Percentiles rank a stretch among this genome's conserved stretches.
phyloP scores from a whole-genome alignment of 106 monocot genomes.

The Dioscorea zingiberensis region DNA sequence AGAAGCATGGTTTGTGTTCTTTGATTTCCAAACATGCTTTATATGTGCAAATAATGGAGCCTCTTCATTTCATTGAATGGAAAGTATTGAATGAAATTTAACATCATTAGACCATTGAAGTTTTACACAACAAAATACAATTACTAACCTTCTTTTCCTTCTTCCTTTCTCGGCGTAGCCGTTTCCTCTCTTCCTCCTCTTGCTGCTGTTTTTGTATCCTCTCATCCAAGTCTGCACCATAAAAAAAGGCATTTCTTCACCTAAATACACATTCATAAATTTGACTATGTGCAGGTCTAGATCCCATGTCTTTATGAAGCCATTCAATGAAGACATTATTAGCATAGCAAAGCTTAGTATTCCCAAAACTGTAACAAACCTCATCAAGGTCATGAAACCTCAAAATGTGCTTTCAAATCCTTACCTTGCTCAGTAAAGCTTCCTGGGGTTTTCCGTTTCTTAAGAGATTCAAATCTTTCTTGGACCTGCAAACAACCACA shows the following conservation, averaged over 20 bases:
- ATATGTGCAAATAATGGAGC: no score
- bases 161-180: conserved; percentile 80
- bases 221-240: conserved; percentile 84
- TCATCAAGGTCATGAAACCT: no score
- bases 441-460: conserved; percentile 72
- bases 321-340: no score
- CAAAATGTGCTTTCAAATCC: neutral
- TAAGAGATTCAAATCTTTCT: conserved; percentile 90
- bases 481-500: conserved; percentile 50
- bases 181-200: conserved; percentile 94
- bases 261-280: neutral
- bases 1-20: no score
- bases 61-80: no score
- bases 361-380: no score
- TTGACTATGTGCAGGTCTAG: no score
- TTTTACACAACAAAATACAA: neutral
- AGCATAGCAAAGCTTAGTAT: no score
- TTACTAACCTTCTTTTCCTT: conserved; percentile 91
- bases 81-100: no score
- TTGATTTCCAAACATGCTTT: no score
- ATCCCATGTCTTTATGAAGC: no score
- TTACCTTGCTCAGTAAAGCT: conserved; percentile 93
- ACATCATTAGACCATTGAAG: no score
- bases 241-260: neutral
- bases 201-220: conserved; percentile 93